A percentile compares a stretch with the other conserved stretches of the same genome.
Evolutionary conservation across 1,284 basidiomycete genomes (phyloP).

Genomic region (Irpex rosettiformis): DNA sequence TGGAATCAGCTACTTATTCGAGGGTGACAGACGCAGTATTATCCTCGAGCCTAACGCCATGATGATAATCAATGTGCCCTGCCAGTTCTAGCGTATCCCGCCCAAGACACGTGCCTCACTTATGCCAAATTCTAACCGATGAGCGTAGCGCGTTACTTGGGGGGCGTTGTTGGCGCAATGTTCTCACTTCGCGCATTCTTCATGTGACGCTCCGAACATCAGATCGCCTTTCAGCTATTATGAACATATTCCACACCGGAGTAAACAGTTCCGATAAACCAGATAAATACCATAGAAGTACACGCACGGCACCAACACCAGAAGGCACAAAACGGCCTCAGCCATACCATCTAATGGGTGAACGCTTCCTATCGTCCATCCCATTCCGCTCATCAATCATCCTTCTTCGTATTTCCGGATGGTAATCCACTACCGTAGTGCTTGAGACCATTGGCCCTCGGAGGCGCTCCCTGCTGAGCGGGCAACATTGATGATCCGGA

Average conservation of each 20-base stretch:
- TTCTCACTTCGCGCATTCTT: no score
- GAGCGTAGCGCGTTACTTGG: no score
- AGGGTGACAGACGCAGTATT: no score
- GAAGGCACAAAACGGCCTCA: neutral
- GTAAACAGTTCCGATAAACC: neutral
- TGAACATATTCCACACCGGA: neutral
- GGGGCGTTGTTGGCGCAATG: no score
- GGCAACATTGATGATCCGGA: constrained; percentile 22
- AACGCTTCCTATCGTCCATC: neutral
- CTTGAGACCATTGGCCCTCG: constrained; percentile 18
- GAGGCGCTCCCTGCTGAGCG: constrained; percentile 29
- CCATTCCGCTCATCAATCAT: constrained; percentile 31
- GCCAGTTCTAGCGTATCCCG: no score
- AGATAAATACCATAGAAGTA: neutral
- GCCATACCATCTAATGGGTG: neutral
- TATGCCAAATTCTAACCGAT: no score
- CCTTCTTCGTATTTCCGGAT: constrained; percentile 34
- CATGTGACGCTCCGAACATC: no score
- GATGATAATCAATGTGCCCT: no score
- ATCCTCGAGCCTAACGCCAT: no score
- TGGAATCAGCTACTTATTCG: no score
- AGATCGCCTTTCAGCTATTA: no score
- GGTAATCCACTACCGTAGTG: constrained; percentile 18
- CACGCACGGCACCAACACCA: neutral
- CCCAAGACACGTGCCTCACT: no score